phyloP scores from a whole-genome alignment of 2,329 filamentous ascomycete species.

The Aspergillus sclerotialis region DNA sequence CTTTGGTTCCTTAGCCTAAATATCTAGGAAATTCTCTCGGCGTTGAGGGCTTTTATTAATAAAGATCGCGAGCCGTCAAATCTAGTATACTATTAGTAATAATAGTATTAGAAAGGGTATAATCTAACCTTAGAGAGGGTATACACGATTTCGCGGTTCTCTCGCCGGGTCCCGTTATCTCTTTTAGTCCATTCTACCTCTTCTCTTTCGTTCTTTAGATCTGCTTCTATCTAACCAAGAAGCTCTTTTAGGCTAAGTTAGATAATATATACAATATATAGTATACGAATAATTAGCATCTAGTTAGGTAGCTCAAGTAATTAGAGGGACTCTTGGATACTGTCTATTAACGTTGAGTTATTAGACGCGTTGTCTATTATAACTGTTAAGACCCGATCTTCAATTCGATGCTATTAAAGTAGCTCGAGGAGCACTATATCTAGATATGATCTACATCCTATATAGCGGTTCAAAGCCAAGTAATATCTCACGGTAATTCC shows the following conservation, averaged over 20 bases:
- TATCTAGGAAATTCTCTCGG: slow-evolving; percentile 7
- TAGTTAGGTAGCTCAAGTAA: neutral
- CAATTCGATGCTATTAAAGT: neutral
- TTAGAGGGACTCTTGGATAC: neutral
- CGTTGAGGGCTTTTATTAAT: slow-evolving; percentile 11
- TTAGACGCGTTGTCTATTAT: neutral
- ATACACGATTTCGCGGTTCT: neutral
- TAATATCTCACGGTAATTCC: neutral
- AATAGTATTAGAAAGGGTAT: neutral
- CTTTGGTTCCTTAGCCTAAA: slow-evolving; percentile 6
- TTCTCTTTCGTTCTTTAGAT: neutral
- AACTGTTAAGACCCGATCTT: neutral
- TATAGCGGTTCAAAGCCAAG: neutral
- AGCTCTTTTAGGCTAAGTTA: no score
- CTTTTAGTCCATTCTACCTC: neutral
- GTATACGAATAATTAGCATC: neutral
- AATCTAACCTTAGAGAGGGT: neutral
- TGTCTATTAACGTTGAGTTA: neutral
- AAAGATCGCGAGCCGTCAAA: slow-evolving; percentile 7
- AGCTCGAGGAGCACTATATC: neutral
- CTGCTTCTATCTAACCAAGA: neutral
- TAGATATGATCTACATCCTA: neutral
- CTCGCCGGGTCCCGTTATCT: neutral
- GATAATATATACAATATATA: neutral
- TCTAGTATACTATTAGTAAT: slow-evolving; percentile 2